Evolutionary conservation across 2,329 filamentous ascomycete species (phyloP).

Genomic region (Trichophyton simii): DNA sequence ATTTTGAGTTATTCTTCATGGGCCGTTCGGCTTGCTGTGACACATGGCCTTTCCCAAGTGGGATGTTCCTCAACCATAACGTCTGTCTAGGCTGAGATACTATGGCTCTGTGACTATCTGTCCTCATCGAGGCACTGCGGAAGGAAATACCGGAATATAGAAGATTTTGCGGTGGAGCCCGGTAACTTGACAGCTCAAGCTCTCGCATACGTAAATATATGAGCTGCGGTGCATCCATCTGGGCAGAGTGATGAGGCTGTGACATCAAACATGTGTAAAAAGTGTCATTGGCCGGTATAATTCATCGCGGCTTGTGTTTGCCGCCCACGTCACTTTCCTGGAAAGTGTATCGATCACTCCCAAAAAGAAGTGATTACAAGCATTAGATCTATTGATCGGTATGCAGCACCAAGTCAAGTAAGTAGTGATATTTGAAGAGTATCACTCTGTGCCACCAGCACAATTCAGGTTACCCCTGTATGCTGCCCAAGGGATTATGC

Average conservation of each 20-base stretch:
- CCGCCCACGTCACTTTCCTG: background rate
- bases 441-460: background rate
- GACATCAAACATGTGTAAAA: background rate
- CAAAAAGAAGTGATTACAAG: background rate
- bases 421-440: background rate
- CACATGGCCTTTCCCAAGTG: conserved; percentile 1
- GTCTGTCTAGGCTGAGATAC: background rate
- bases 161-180: background rate
- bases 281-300: background rate
- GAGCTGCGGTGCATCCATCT: background rate
- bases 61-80: background rate
- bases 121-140: background rate
- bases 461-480: background rate
- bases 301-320: background rate
- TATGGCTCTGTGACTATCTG: background rate
- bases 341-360: background rate
- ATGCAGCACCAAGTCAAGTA: background rate
- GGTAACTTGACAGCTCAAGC: background rate
- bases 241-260: background rate
- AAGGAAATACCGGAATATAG: background rate
- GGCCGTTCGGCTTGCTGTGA: background rate
- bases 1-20: background rate
- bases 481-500: background rate
- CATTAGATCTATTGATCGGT: background rate
- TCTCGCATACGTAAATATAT: background rate